Conservation (phyloP, 352 stramenopile genomes). For the Globisporangium megalacanthum region DNA sequence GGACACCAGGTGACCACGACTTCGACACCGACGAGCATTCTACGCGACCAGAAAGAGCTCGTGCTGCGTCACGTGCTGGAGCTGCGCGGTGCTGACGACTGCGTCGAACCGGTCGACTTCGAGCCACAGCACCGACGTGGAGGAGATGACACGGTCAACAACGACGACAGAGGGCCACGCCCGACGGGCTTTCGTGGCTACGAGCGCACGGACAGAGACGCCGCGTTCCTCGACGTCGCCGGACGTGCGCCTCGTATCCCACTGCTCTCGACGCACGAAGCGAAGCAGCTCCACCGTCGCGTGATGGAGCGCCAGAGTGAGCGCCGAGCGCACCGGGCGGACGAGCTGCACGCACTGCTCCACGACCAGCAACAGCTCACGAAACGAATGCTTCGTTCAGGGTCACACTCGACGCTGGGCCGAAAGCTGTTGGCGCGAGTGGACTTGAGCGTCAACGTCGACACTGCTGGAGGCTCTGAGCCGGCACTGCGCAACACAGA, state of each 20-base stretch:
- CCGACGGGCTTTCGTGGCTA: slow-evolving; percentile 20
- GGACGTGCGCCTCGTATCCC: slow-evolving; percentile 22
- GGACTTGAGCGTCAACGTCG: slow-evolving; percentile 2
- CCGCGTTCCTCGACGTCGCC: slow-evolving; percentile 21
- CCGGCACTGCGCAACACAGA: neutral
- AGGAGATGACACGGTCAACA: neutral
- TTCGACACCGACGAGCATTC: slow-evolving; percentile 5
- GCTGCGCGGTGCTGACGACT: neutral
- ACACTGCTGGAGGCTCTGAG: neutral
- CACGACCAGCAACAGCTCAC: slow-evolving; percentile 24
- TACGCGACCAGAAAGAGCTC: slow-evolving; percentile 3
- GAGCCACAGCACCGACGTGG: neutral
- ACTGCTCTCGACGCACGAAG: slow-evolving; percentile 11
- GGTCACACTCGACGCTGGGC: neutral
- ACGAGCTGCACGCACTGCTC: slow-evolving; percentile 22
- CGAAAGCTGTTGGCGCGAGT: slow-evolving; percentile 1
- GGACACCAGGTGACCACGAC: neutral
- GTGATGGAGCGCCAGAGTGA: slow-evolving; percentile 17
- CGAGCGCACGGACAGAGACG: slow-evolving; percentile 6
- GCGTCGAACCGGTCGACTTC: neutral
- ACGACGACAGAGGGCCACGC: neutral
- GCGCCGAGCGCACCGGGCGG: slow-evolving; percentile 7
- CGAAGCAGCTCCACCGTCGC: slow-evolving; percentile 13
- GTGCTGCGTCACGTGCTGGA: slow-evolving; percentile 7
- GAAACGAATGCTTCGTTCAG: slow-evolving; percentile 11